Evolutionary conservation across 139 green algal species (phyloP), one percentile per base, ranked within the genome.

Genomic region (Picochlorum sp.): DNA sequence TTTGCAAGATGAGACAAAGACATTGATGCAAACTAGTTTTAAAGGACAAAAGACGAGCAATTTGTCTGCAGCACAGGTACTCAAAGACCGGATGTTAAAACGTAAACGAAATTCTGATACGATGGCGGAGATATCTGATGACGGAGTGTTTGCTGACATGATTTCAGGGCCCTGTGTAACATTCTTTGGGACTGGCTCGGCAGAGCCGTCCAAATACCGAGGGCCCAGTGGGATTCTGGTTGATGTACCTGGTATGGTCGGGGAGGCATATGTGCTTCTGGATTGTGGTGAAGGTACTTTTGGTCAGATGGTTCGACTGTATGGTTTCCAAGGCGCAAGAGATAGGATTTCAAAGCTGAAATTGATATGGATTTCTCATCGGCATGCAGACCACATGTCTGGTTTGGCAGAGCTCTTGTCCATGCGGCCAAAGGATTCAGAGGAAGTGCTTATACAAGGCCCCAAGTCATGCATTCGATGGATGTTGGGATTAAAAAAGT

Each of bases 121-220:
- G 15, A 23, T 20, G 30, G 54, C 16, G 6, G 55, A 21, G 60
- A 49, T 16, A 63, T 41, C 34, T 41, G 34, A 14, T 41, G 6
- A 14, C 1, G 34, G 8, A 9, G 14, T 26, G 14, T 47, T 18
- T 14, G 47, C 21, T n/a, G 20, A 38, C 32, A 30, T 34, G 21
- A 30, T 59, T 34, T 23, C 13, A 14, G 14, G 15, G 30, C 47
- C 47, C 1, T 51, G 74, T 57, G 49, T 95, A 2, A 26, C 81
- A 9, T 94, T 95, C 50, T 66, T 95, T 30, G 88, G 88, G 47
- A 95, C 88, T 0, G 88, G 88, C 2, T 83, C 69, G 4, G 87
- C 88, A 10, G 88, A 95, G 75, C 88, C 88, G 0, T 90, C 81
- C 47, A 88, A 90, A 69, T 88, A 95, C 57, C 71, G 86, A 2